Conservation (phyloP, 2,329 filamentous ascomycete genomes). For the Beauveria varroae region DNA sequence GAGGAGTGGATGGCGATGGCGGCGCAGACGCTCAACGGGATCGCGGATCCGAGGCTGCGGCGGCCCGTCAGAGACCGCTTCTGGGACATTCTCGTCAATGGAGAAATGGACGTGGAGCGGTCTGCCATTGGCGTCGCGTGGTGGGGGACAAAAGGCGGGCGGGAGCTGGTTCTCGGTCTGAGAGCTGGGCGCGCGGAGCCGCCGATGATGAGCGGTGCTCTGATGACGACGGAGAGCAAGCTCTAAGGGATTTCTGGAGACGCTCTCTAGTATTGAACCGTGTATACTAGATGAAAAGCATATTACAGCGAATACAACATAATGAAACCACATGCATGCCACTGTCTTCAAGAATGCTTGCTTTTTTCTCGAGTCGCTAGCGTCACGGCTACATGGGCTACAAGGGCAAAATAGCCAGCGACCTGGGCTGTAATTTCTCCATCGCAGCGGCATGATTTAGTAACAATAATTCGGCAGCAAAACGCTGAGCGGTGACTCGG, state of each 20-base stretch:
- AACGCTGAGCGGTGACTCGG: background rate
- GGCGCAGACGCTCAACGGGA: slow-evolving; percentile 57
- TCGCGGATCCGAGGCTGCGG: slow-evolving; percentile 55
- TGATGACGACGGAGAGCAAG: slow-evolving; percentile 29
- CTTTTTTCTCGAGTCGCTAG: background rate
- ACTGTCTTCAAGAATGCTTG: background rate
- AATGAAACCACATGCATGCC: background rate
- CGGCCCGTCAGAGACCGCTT: slow-evolving; percentile 62
- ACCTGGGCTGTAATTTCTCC: too few species aligned
- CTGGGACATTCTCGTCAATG: slow-evolving; percentile 70
- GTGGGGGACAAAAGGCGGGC: slow-evolving; percentile 64
- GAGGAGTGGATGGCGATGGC: slow-evolving; percentile 74
- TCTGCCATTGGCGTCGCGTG: slow-evolving; percentile 72
- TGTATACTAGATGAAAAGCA: background rate
- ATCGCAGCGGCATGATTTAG: too few species aligned
- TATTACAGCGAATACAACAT: slow-evolving; percentile 10
- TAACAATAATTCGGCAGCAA: too few species aligned
- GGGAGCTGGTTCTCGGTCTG: slow-evolving; percentile 37
- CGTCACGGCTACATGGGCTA: background rate
- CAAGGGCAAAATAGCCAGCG: too few species aligned
- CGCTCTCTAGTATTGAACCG: too few species aligned
- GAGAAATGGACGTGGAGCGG: slow-evolving; percentile 84
- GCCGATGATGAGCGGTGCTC: slow-evolving; percentile 49
- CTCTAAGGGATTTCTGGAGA: slow-evolving; percentile 18
- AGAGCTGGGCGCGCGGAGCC: slow-evolving; percentile 13